Base-by-base conservation (phyloP, 768 basidiomycete genomes). In the Suillus sp. region DNA sequence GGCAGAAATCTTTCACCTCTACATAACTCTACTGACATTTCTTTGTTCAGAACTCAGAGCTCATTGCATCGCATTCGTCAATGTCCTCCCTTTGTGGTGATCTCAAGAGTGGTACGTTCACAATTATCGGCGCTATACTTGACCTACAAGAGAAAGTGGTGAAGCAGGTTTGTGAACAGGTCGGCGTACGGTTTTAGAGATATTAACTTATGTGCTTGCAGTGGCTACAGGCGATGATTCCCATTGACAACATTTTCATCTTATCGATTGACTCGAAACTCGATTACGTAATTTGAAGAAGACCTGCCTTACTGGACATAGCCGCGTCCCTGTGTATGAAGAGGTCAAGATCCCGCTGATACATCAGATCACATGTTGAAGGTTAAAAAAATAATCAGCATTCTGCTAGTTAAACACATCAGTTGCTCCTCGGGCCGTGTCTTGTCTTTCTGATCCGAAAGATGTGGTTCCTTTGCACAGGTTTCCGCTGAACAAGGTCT, bases 61-160 rank as follows among this genome's bases (percentile, higher is more conserved):
- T 96, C 32, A 95, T 96, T 62, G 92, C 93, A 1, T 86, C 96
- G 85, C 95, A 96, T 66, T 88, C 87, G 2, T 85, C 84, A 0
- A 82, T 82, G 37, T 88, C 84, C 5, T 80, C 88, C 0, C 89
- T 88, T 63, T 93, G 93, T 14, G 95, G 95, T 13, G 95, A 96
- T 72, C 79, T 96, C 50, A 90, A 92, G 70, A 84, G 78, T 1
- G 94, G 95, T 71, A 96, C 94, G 0, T 91, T 95, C 59, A 88
- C 88, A 1, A 95, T 96, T 73, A 94, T 95, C 43, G 93, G 93
- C n/a, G 92, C 91, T 1, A 93, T 92, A 0, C 84, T 96, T 27
- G 94, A 95, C 71, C 75, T 96, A 16, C 94, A 96, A 71, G 91
- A 91, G 69, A 96, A 95, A 72, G 88, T 89, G 40, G 90, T 91